phyloP scores from a whole-genome alignment of 768 basidiomycete species.

The Suillus paluster region DNA sequence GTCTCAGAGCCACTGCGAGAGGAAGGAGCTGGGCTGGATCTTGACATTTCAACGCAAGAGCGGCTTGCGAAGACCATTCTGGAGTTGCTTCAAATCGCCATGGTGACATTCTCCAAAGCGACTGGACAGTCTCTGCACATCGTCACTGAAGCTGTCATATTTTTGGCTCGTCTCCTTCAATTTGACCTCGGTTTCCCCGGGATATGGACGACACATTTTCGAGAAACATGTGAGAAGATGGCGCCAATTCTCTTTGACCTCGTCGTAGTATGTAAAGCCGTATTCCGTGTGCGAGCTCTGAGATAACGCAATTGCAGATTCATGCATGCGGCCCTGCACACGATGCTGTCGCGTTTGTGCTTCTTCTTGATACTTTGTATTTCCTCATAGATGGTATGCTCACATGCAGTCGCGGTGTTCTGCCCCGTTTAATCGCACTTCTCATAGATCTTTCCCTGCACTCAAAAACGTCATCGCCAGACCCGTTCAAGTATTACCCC shows the following conservation, averaged over 20 bases:
- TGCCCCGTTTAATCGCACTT: neutral
- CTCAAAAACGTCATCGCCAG: conserved; percentile 50
- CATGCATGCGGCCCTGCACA: conserved; percentile 57
- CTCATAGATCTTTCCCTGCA: conserved; percentile 65
- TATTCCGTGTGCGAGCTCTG: conserved; percentile 12
- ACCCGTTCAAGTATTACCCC: conserved; percentile 72
- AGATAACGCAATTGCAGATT: conserved; percentile 41
- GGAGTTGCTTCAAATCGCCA: conserved; percentile 47
- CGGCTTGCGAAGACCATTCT: conserved; percentile 56
- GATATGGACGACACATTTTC: conserved; percentile 56
- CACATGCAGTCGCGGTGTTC: neutral
- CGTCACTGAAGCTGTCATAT: conserved; percentile 49
- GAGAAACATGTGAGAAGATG: conserved; percentile 49
- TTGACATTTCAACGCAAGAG: conserved; percentile 52
- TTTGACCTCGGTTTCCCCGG: conserved; percentile 71
- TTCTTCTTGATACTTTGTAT: conserved; percentile 75
- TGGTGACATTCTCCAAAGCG: conserved; percentile 37
- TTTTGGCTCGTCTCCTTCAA: conserved; percentile 71
- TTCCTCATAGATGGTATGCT: conserved; percentile 73
- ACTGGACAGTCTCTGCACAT: conserved; percentile 26
- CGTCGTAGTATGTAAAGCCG: conserved; percentile 48
- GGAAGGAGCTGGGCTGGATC: conserved; percentile 53
- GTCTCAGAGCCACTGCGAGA: conserved; percentile 68
- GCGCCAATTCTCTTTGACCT: conserved; percentile 50
- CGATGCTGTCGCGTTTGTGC: conserved; percentile 61